A percentile compares a stretch with the other conserved stretches of the same genome.
Evolutionary conservation across 495 filamentous ascomycete genomes (phyloP).

Genomic region (Aspergillus saccharolyticus): DNA sequence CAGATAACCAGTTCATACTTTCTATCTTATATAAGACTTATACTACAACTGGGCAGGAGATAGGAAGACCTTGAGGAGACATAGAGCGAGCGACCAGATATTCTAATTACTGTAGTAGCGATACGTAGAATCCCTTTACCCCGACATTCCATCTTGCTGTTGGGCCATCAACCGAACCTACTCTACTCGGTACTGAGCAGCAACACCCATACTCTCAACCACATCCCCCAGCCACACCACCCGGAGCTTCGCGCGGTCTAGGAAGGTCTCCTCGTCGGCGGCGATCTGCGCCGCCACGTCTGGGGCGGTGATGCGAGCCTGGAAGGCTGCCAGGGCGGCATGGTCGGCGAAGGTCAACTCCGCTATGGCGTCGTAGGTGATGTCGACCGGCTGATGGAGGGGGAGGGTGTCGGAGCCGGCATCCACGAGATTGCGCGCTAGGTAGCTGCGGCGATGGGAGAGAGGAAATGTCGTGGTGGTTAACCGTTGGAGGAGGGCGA

Average conservation of each 20-base stretch:
- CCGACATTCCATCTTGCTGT: no score
- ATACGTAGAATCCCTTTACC: no score
- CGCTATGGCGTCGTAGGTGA: neutral
- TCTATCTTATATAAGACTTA: no score
- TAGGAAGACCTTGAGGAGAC: no score
- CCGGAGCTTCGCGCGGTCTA: neutral
- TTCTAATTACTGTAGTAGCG: no score
- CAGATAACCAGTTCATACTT: no score
- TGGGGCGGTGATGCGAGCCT: neutral
- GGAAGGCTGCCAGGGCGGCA: neutral
- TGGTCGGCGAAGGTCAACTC: constrained; percentile 1
- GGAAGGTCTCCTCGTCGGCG: neutral
- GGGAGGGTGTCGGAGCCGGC: no score
- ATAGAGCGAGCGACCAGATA: no score
- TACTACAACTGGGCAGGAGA: no score
- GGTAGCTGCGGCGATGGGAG: neutral
- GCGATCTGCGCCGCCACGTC: constrained; percentile 1
- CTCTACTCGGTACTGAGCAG: no score
- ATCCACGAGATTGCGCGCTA: neutral
- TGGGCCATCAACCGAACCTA: no score
- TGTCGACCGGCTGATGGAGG: neutral
- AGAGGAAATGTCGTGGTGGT: neutral
- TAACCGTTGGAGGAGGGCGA: neutral
- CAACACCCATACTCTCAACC: neutral
- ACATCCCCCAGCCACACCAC: neutral